Evolutionary conservation across 768 basidiomycete species (phyloP), one percentile per base, ranked within the genome.

Genomic region (Pluteus cervinus): DNA sequence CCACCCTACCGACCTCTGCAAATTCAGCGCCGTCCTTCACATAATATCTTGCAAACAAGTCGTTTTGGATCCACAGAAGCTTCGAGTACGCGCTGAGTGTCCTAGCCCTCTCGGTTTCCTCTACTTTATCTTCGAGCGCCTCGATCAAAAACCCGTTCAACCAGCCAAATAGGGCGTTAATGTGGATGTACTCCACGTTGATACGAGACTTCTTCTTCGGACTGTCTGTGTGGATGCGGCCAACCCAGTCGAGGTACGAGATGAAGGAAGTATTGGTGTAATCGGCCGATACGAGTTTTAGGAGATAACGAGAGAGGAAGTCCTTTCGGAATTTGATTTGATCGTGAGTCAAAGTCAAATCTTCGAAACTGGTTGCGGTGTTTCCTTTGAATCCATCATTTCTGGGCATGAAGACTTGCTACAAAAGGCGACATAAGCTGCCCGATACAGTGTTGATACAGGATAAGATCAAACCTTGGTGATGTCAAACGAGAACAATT

Each of bases 201-300:
- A 71, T 43, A 7, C 48, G 47, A 18, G 55, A 52, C 41, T 57
- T 58, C 20, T 51, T 54, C 16, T 43, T 37, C n/a, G n/a, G n/a
- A n/a, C n/a, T n/a, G n/a, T n/a, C n/a, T 0, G 70, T 72, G 45
- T 72, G 71, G 70, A 72, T 72, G 29, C 67, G 47, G 2, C 67
- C 70, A 24, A 73, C 71, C 44, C 68, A 71, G 45, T 67, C 58
- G 20, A 68, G 50, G 40, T 71, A 71, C 26, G 66, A 64, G 69
- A 68, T 72, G 7, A 61, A 64, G 37, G 58, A 56, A 2, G 53
- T 51, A 16, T 62, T 57, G 1, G 60, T 52, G 43, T 71, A 73
- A 47, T 73, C 67, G 47, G 71, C 55, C 5, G 69, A 63, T 15
- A 71, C 56, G n/a, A 65, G 37, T 41, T 63, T 61, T 24, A 49